These are phyloP conservation scores for Crepidotus sp. DNA, from an alignment of 1,284 basidiomycete species.

Conservation along the genomic window DNA sequence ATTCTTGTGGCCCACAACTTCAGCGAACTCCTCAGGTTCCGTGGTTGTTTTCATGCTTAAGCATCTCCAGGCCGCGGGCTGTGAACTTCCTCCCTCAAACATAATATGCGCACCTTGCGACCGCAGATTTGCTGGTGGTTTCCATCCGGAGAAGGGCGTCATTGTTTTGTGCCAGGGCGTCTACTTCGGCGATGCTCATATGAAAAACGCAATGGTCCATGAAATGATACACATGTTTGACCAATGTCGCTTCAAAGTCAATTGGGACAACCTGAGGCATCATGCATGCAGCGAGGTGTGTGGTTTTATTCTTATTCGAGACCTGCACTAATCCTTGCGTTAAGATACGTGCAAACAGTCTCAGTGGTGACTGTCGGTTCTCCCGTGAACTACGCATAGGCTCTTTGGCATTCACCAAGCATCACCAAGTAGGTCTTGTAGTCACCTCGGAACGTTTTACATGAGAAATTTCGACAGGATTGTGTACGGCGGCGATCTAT, in stretches of 20 bases:
- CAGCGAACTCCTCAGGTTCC: constrained; percentile 50
- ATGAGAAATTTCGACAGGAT: constrained; percentile 52
- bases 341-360: constrained; percentile 88
- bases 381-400: constrained; percentile 75
- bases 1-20: not conserved
- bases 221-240: constrained; percentile 97
- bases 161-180: constrained; percentile 80
- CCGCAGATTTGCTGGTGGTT: constrained; percentile 70
- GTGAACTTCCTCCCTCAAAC: constrained; percentile 55
- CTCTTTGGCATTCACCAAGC: constrained; percentile 75
- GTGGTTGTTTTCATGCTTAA: constrained; percentile 83
- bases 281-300: constrained; percentile 91
- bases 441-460: not conserved
- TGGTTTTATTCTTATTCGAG: not conserved
- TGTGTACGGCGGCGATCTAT: constrained; percentile 87
- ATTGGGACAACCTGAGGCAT: constrained; percentile 86
- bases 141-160: constrained; percentile 65
- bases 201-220: constrained; percentile 90
- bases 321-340: not conserved
- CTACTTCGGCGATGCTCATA: constrained; percentile 74
- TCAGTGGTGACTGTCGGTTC: constrained; percentile 89
- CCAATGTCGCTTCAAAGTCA: constrained; percentile 87
- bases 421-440: constrained; percentile 69
- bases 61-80: constrained; percentile 70
- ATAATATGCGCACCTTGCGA: constrained; percentile 82